A percentile compares a stretch with the other conserved stretches of the same genome.
These are phyloP conservation scores for Pichia sp. DNA, from an alignment of 1,139 yeast species.

Conservation along the genomic window DNA sequence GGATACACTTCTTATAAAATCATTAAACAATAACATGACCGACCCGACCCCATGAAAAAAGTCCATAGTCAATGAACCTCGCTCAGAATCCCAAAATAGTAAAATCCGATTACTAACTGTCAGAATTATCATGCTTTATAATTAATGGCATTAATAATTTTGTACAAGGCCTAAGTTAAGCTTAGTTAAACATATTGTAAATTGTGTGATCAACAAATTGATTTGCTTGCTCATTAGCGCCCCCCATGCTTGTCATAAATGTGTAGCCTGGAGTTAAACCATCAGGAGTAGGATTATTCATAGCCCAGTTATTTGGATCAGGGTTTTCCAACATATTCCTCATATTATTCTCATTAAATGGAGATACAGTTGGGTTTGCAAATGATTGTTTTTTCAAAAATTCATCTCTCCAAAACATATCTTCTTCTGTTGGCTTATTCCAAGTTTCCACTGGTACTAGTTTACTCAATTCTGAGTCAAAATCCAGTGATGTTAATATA, in stretches of 20 bases:
- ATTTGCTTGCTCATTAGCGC: slow-evolving; percentile 1
- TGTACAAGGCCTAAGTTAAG: background rate
- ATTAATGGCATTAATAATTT: no score
- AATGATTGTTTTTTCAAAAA: slow-evolving; percentile 3
- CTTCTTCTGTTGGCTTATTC: slow-evolving; percentile 7
- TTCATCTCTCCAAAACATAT: slow-evolving; percentile 10
- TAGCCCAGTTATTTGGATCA: background rate
- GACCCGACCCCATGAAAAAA: background rate
- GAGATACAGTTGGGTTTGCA: background rate
- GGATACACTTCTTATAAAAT: background rate
- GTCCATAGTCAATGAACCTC: no score
- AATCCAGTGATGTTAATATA: background rate
- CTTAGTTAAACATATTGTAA: slow-evolving; percentile 16
- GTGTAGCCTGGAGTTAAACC: background rate
- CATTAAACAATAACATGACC: background rate
- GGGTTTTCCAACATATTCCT: background rate
- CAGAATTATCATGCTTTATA: no score
- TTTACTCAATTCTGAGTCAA: background rate
- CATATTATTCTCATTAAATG: background rate
- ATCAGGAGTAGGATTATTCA: background rate
- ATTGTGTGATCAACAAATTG: slow-evolving; percentile 16
- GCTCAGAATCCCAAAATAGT: background rate
- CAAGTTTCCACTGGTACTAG: slow-evolving; percentile 1
- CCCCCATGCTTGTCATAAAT: background rate
- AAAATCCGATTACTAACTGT: background rate